Base-by-base conservation (phyloP, 306 rosid genomes). In the Trifolium repens region DNA sequence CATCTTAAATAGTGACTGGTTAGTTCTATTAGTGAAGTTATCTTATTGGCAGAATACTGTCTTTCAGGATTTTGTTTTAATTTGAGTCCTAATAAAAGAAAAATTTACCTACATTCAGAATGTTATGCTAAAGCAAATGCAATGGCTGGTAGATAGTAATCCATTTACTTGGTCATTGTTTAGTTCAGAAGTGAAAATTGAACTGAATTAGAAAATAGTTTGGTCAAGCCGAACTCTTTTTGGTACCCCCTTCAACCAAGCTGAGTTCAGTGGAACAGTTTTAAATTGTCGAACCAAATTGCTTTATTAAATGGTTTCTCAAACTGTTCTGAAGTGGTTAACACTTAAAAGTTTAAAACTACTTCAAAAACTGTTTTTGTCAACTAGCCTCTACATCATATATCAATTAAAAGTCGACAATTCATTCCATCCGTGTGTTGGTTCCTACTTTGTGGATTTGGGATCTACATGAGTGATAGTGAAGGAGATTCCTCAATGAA, bases 1-100 rank as follows among this genome's bases (percentile, higher is more conserved):
- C 50, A 44, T 90, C 77, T 47, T 69, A 50, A 61, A 61, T 34
- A 59, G 19, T 27, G 57, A 52, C 75, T 59, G 55, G 44, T 54
- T 78, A 30, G 55, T 75, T 62, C 67, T 79, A 44, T 7, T 7
- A 68, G 43, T 72, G 24, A 64, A 46, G 16, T 52, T 70, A 69
- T 35, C 30, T 77, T 34, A 52, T 57, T 49, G 47, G 32, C 66
- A 53, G 59, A 61, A 46, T 75, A 69, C 58, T 58, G 17, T 69
- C 14, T 53, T 67, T 32, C 11, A 27, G 37, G 4, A 14, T 43
- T 55, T 34, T 46, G 61, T 62, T 78, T 40, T 44, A 26, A 13
- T 55, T 8, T 42, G 66, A 61, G 43, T 62, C 67, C 66, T 44
- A 6, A 26, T 62, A 59, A 75, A 74, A 22, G 73, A 59, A 53